These are phyloP conservation scores for Plasmodium coatneyi DNA, from an alignment of 169 alveolate species.

Conservation along the genomic window DNA sequence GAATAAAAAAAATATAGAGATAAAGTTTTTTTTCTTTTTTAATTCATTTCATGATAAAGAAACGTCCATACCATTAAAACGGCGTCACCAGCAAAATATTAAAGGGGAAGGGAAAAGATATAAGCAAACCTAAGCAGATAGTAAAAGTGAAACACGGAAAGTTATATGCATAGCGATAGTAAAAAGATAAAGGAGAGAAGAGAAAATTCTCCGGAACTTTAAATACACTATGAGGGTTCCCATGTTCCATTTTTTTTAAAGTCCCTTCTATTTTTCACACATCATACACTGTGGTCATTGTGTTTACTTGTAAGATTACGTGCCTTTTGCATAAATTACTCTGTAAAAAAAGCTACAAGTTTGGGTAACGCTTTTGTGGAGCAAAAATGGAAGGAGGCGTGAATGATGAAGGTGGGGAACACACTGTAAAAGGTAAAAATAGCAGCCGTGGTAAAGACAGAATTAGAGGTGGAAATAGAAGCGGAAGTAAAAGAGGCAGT, in stretches of 20 bases:
- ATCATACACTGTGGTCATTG: not conserved
- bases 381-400: slow-evolving; percentile 33
- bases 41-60: not conserved
- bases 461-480: not conserved
- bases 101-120: not conserved
- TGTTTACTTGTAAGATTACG: not conserved
- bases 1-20: not conserved
- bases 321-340: slow-evolving; percentile 6
- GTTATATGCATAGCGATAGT: not conserved
- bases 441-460: not conserved
- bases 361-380: not conserved
- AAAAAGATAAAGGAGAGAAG: not conserved
- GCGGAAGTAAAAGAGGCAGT: not conserved
- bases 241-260: not conserved
- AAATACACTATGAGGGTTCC: not conserved
- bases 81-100: not conserved
- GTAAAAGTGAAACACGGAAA: not conserved
- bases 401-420: slow-evolving; percentile 6
- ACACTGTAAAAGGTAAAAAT: not conserved
- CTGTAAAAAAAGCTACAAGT: not conserved
- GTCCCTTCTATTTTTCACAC: not conserved
- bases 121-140: not conserved
- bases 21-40: not conserved
- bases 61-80: not conserved
- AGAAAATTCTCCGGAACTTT: not conserved